Evolutionary conservation across 345 rosid species (phyloP).

Genomic region (Arabidopsis suecica): DNA sequence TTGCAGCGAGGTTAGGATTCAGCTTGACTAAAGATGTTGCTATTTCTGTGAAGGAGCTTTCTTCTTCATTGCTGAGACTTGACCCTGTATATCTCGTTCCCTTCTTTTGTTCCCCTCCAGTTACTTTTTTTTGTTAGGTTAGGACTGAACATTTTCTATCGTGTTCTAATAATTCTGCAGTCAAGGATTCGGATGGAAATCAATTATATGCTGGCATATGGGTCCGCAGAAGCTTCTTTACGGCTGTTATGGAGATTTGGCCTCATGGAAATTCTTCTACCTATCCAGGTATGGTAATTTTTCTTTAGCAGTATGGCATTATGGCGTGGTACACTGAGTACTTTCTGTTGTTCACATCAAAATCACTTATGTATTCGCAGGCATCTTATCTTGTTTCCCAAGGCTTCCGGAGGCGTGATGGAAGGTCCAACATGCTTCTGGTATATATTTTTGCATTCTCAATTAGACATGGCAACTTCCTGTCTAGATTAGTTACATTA

Average conservation of each 20-base stretch:
- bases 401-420: slow-evolving; percentile 64
- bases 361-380: slow-evolving; percentile 27
- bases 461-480: slow-evolving; percentile 7
- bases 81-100: slow-evolving; percentile 56
- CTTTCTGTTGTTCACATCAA: background rate
- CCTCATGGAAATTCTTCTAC: slow-evolving; percentile 62
- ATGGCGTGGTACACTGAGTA: background rate
- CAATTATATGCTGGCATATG: slow-evolving; percentile 66
- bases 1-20: slow-evolving; percentile 76
- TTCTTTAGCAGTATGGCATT: slow-evolving; percentile 17
- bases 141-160: slow-evolving; percentile 5
- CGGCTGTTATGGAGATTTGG: slow-evolving; percentile 66
- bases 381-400: slow-evolving; percentile 59
- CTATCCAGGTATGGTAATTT: slow-evolving; percentile 52
- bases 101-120: slow-evolving; percentile 14
- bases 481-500: background rate
- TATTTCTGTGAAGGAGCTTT: slow-evolving; percentile 56
- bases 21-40: slow-evolving; percentile 70
- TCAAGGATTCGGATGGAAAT: slow-evolving; percentile 59
- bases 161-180: slow-evolving; percentile 41
- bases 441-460: slow-evolving; percentile 40
- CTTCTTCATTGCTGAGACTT: slow-evolving; percentile 56
- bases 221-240: slow-evolving; percentile 67
- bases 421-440: slow-evolving; percentile 70
- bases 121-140: background rate